phyloP scores from a whole-genome alignment of 1,284 basidiomycete genomes.

The Tilletia walkeri region DNA sequence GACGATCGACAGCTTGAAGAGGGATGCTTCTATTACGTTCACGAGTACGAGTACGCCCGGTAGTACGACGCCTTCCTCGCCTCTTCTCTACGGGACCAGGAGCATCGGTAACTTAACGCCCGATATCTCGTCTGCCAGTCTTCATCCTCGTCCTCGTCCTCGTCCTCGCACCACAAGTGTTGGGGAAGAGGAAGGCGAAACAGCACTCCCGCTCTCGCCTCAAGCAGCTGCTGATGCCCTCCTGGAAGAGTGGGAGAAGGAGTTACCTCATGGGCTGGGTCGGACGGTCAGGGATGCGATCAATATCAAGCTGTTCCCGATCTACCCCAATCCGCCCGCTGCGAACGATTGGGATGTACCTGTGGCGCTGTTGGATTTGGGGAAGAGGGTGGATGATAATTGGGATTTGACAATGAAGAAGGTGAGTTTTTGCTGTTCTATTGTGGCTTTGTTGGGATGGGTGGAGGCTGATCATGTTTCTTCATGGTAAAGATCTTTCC shows the following conservation, averaged over 20 bases:
- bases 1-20: conserved; percentile 3
- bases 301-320: conserved; percentile 84
- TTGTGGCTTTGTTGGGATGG: conserved; percentile 17
- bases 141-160: too few species aligned
- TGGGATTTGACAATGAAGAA: conserved; percentile 95
- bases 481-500: conserved; percentile 47
- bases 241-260: conserved; percentile 18
- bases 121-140: too few species aligned
- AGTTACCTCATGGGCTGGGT: conserved; percentile 51
- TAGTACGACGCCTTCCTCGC: background rate
- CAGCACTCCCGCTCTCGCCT: background rate
- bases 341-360: conserved; percentile 96
- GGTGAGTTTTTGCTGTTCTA: conserved; percentile 57
- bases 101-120: background rate
- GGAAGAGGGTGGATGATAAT: conserved; percentile 76
- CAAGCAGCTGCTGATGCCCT: background rate
- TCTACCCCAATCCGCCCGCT: conserved; percentile 85
- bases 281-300: conserved; percentile 53
- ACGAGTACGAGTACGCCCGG: background rate
- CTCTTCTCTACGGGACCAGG: background rate
- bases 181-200: too few species aligned
- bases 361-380: conserved; percentile 78
- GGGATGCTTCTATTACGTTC: background rate
- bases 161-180: too few species aligned
- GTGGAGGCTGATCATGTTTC: background rate